Evolutionary conservation across 345 rosid species (phyloP).

Genomic region (Eucalyptus brandiana): DNA sequence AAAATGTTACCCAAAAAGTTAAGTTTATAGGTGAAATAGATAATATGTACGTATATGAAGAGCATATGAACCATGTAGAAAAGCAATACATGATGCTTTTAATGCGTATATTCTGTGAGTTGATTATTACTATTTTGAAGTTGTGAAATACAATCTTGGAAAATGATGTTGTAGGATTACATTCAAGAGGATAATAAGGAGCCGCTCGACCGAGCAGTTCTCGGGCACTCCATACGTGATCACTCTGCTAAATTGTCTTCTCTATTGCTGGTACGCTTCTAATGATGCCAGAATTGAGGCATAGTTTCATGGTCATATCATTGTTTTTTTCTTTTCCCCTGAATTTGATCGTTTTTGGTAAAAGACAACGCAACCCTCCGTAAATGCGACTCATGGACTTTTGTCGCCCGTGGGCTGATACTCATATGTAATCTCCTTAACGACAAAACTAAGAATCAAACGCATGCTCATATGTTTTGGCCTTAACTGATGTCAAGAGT

Average conservation of each 20-base stretch:
- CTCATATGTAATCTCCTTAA: background rate
- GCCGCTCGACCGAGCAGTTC: slow-evolving; percentile 20
- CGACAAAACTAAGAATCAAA: background rate
- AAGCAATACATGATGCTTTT: background rate
- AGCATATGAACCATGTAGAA: background rate
- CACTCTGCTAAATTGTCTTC: slow-evolving; percentile 28
- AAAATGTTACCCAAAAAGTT: background rate
- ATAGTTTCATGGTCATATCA: background rate
- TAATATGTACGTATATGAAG: background rate
- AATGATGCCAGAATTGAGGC: background rate
- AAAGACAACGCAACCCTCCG: background rate
- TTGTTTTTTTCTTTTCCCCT: background rate
- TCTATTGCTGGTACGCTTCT: slow-evolving; percentile 20
- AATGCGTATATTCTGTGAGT: background rate
- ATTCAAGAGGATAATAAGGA: slow-evolving; percentile 14
- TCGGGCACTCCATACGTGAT: slow-evolving; percentile 25
- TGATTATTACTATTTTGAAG: background rate
- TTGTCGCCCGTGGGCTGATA: background rate
- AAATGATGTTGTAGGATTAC: slow-evolving; percentile 3
- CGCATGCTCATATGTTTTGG: background rate
- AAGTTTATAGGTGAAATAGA: background rate
- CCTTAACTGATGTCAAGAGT: background rate
- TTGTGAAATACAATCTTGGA: background rate
- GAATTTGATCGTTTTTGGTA: background rate
- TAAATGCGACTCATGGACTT: background rate